Evolutionary conservation across 768 basidiomycete species (phyloP), one percentile per base, ranked within the genome.

Genomic region (Multifurca ochricompacta): DNA sequence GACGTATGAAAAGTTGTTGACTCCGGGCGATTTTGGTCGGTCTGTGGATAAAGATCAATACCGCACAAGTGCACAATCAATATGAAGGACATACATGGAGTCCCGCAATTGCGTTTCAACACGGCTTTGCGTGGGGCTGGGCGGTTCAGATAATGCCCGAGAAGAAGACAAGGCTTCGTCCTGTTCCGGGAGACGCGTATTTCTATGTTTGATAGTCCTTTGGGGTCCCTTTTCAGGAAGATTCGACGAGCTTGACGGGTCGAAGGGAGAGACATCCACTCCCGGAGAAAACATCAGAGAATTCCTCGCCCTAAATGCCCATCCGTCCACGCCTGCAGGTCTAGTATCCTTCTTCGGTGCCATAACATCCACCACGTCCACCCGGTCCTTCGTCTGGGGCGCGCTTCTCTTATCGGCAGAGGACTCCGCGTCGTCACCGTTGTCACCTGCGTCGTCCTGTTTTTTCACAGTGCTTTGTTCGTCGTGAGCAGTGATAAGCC

Each of bases 41-140:
- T 90, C 87, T 92, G 61, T 10, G 30, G 23, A 1, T 31, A 44
- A 44, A 32, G 21, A 21, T 53, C 31, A 63, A 53, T 59, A 40
- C 6, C 55, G 28, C 52, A 34, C 30, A 52, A 41, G 34, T 16
- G 25, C 41, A 4, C 31, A 23, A 48, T 8, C n/a, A 18, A 47
- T 13, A 7, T 32, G 8, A 14, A 23, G 41, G 27, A 74, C 85
- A 55, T 70, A 93, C 91, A 95, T 37, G 91, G 88, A 46, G 85
- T 91, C 96, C 96, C 25, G 82, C 79, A 46, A 99, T 96, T 13
- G 96, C 95, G 28, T 94, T 94, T 85, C 83, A 54, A 99, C 86
- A 51, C 86, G 79, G 69, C 92, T 95, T 54, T 87, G 77, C 16
- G 91, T 91, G 0, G 96, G 96, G 70, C 91, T 95, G 0, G 88